phyloP scores from a whole-genome alignment of 176 grass and related monocot genomes.

The Tillandsia leiboldiana region DNA sequence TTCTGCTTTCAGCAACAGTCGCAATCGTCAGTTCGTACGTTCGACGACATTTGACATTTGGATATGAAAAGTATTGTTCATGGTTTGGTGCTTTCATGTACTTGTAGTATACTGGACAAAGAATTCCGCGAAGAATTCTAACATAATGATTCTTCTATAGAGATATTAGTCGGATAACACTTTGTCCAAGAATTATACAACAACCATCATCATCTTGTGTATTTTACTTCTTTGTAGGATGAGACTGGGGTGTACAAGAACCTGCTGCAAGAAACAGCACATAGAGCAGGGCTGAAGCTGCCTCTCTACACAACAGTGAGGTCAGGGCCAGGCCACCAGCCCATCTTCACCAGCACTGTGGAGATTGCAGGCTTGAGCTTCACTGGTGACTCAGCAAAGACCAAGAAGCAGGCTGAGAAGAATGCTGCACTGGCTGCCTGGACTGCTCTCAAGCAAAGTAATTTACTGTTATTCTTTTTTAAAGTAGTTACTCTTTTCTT shows the following conservation, averaged over 20 bases:
- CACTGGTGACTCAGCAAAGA: conserved; percentile 55
- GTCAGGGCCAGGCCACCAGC: conserved; percentile 66
- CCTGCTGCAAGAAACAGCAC: conserved; percentile 83
- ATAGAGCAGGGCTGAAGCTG: conserved; percentile 66
- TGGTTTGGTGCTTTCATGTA: no score
- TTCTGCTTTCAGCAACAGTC: background rate
- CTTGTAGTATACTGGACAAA: no score
- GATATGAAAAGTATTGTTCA: no score
- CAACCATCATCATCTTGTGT: no score
- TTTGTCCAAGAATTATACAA: no score
- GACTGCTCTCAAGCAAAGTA: conserved; percentile 63
- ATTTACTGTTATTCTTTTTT: no score
- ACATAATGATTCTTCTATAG: no score
- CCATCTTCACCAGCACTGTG: conserved; percentile 58
- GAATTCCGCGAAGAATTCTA: no score
- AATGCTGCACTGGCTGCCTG: conserved; percentile 87
- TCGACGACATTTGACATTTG: no score
- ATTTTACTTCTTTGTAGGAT: conserved; percentile 34
- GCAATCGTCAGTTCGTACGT: no score
- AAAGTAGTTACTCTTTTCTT: no score
- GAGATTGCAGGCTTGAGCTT: conserved; percentile 77
- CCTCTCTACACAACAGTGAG: conserved; percentile 79
- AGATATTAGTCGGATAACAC: background rate
- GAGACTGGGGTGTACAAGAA: conserved; percentile 99
- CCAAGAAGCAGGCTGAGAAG: conserved; percentile 97